Evolutionary conservation across 2,329 filamentous ascomycete species (phyloP).

Genomic region (Nigrograna mackinnonii): DNA sequence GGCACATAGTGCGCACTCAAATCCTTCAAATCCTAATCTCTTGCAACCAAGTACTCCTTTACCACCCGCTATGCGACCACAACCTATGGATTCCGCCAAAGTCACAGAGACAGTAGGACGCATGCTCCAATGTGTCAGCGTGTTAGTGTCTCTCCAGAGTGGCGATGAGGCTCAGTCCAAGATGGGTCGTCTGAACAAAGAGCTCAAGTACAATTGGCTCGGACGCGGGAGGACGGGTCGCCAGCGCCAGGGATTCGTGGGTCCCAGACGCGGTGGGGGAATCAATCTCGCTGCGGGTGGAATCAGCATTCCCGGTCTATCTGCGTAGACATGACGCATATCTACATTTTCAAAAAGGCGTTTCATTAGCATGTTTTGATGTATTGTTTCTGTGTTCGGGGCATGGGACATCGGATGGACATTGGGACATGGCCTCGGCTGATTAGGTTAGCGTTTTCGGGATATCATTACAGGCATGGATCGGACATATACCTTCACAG

Average conservation of each 20-base stretch:
- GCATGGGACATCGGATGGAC: no score
- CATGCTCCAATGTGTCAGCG: constrained; percentile 95
- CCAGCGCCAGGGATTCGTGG: constrained; percentile 88
- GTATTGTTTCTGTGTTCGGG: no score
- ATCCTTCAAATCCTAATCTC: constrained; percentile 25
- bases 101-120: constrained; percentile 92
- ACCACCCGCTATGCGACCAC: constrained; percentile 24
- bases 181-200: constrained; percentile 81
- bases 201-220: constrained; percentile 96
- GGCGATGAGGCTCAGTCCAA: constrained; percentile 75
- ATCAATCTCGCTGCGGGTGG: constrained; percentile 6
- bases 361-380: no score
- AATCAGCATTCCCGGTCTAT: constrained; percentile 2
- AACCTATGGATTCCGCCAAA: constrained; percentile 62
- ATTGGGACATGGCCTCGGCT: no score
- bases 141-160: constrained; percentile 76
- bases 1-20: constrained; percentile 40
- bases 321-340: no score
- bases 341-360: no score
- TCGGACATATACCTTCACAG: no score
- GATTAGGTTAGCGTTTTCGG: no score
- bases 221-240: constrained; percentile 86
- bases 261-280: constrained; percentile 52
- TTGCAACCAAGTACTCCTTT: constrained; percentile 15
- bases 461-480: no score